Percentiles rank a stretch among this genome's conserved stretches.
Evolutionary conservation across 495 filamentous ascomycete species (phyloP).

Genomic region (Penicillium desertorum): DNA sequence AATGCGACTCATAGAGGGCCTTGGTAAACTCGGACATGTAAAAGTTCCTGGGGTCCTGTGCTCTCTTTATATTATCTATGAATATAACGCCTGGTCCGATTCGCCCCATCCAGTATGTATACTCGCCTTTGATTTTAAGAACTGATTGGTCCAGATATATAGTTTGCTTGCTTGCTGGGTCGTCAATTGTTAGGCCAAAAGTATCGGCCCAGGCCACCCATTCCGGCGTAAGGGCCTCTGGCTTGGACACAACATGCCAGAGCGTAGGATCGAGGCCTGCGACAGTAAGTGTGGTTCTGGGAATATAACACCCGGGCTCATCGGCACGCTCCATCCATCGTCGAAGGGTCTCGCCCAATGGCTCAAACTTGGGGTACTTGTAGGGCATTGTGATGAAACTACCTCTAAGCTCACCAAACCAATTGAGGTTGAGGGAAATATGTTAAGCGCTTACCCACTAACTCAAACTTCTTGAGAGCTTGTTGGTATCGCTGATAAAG

Average conservation of each 20-base stretch:
- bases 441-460: background rate
- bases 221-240: background rate
- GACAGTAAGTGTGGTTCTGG: background rate
- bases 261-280: background rate
- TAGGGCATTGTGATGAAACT: background rate
- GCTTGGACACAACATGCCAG: background rate
- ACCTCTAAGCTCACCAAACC: background rate
- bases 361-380: background rate
- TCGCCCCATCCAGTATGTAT: background rate
- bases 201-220: background rate
- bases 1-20: slow-evolving; percentile 1
- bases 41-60: background rate
- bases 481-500: background rate
- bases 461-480: background rate
- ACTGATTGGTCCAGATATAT: background rate
- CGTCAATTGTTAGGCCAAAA: background rate
- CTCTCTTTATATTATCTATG: background rate
- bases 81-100: slow-evolving; percentile 4
- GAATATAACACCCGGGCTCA: slow-evolving; percentile 1
- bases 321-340: slow-evolving; percentile 1
- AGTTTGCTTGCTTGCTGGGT: no score
- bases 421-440: background rate
- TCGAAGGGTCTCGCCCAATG: background rate
- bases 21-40: slow-evolving; percentile 5
- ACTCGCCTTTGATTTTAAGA: background rate